Evolutionary conservation across 306 rosid genomes (phyloP).

Genomic region (Bauhinia variegata): DNA sequence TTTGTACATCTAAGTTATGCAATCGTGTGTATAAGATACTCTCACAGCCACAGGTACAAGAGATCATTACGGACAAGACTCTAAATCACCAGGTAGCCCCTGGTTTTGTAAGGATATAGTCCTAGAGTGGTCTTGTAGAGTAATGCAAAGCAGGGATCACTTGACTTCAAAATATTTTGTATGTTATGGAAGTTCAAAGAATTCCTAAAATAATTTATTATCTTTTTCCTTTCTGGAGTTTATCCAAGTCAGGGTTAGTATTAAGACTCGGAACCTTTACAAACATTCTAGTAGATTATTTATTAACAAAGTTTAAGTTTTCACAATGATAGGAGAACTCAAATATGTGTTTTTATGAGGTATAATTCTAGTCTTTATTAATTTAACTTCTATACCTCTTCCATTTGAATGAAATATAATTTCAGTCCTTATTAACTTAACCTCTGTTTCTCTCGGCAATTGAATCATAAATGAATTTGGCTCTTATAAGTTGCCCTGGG

Average conservation of each 20-base stretch:
- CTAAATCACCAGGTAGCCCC: slow-evolving; percentile 14
- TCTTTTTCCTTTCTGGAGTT: neutral
- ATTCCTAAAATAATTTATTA: neutral
- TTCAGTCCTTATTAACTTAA: too few relatives aligned
- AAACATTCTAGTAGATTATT: too few relatives aligned
- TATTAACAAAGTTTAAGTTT: too few relatives aligned
- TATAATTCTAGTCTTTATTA: too few relatives aligned
- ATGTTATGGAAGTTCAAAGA: neutral
- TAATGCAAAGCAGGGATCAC: neutral
- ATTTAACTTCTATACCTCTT: slow-evolving; percentile 3
- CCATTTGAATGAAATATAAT: too few relatives aligned
- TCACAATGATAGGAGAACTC: too few relatives aligned
- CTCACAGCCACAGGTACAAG: slow-evolving; percentile 20
- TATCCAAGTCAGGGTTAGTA: too few relatives aligned
- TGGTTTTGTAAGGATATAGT: neutral
- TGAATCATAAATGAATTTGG: too few relatives aligned
- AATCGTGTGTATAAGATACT: slow-evolving; percentile 32
- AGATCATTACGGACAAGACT: neutral
- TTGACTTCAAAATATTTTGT: neutral
- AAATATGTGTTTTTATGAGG: too few relatives aligned
- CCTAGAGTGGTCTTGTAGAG: neutral
- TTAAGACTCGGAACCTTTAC: too few relatives aligned
- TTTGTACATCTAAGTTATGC: slow-evolving; percentile 44
- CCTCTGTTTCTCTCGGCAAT: neutral
- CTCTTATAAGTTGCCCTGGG: too few relatives aligned